Conservation (phyloP, 75 land plant species). For the Picea sitchensis region DNA sequence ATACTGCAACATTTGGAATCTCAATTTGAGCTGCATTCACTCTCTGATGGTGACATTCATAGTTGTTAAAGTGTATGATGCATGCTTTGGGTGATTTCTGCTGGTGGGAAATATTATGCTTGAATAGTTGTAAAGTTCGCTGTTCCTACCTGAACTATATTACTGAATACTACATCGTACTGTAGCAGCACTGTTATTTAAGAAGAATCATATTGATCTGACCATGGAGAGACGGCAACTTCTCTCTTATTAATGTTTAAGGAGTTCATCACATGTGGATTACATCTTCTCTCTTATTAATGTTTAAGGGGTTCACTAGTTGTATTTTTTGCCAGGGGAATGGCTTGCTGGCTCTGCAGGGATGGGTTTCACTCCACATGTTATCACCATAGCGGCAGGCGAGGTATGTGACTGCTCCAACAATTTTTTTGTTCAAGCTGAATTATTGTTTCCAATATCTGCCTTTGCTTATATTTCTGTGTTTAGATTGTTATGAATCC, state of each 20-base stretch:
- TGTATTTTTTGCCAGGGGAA: conserved; percentile 12
- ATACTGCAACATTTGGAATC: neutral
- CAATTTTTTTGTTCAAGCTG: neutral
- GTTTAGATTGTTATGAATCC: neutral
- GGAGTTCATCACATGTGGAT: neutral
- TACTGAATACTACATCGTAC: neutral
- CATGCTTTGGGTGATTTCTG: neutral
- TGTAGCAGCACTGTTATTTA: neutral
- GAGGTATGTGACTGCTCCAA: conserved; percentile 51
- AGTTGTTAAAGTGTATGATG: neutral
- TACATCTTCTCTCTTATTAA: neutral
- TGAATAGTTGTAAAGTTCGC: neutral
- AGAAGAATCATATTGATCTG: neutral
- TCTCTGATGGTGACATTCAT: neutral
- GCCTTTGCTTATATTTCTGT: neutral
- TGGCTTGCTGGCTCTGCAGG: conserved; percentile 65
- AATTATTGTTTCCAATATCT: neutral
- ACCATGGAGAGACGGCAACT: neutral
- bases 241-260: neutral
- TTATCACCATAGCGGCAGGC: conserved; percentile 67
- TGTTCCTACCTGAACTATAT: neutral
- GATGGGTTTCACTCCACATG: conserved; percentile 81
- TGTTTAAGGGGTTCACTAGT: neutral
- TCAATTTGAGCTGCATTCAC: neutral
- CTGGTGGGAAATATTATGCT: neutral